These are phyloP conservation scores for Hebeloma cylindrosporum DNA, from an alignment of 768 basidiomycete genomes.

Conservation along the genomic window DNA sequence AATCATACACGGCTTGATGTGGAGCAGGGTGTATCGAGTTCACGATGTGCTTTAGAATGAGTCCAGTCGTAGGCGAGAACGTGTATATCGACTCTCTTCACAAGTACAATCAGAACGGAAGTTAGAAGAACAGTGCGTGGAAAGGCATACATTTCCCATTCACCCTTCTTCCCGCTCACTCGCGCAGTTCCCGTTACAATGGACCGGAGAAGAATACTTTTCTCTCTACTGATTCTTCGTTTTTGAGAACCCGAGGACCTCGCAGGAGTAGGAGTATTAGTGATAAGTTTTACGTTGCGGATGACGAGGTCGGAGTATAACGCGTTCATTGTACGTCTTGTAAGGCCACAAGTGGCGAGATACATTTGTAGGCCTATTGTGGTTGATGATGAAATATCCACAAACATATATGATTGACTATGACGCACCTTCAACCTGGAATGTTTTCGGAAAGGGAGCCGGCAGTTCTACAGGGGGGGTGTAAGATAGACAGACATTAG, in stretches of 20 bases:
- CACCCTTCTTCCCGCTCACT: conserved; percentile 58
- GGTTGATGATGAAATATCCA: background rate
- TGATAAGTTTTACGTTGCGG: conserved; percentile 48
- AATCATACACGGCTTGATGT: conserved; percentile 67
- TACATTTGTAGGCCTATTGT: conserved; percentile 67
- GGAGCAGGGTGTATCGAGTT: conserved; percentile 81
- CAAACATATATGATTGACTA: background rate
- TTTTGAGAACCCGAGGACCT: conserved; percentile 13
- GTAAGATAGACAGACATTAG: conserved; percentile 61
- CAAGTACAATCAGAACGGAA: background rate
- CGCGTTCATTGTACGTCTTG: conserved; percentile 74
- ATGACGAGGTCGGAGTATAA: conserved; percentile 68
- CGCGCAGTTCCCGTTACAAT: conserved; percentile 58
- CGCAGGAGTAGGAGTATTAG: conserved; percentile 30
- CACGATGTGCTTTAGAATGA: conserved; percentile 62
- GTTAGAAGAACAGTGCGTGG: conserved; percentile 1
- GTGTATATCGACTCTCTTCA: conserved; percentile 67
- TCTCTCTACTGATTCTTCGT: conserved; percentile 45
- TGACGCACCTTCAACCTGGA: conserved; percentile 66
- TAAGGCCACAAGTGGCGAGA: conserved; percentile 64
- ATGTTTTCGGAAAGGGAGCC: conserved; percentile 64
- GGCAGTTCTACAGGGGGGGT: conserved; percentile 68
- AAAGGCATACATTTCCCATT: conserved; percentile 70
- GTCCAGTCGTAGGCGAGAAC: conserved; percentile 67
- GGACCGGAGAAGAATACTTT: conserved; percentile 55